Base-by-base conservation (phyloP, 1,139 yeast genomes). In the Hemisphaericaspora lyxosophila region DNA sequence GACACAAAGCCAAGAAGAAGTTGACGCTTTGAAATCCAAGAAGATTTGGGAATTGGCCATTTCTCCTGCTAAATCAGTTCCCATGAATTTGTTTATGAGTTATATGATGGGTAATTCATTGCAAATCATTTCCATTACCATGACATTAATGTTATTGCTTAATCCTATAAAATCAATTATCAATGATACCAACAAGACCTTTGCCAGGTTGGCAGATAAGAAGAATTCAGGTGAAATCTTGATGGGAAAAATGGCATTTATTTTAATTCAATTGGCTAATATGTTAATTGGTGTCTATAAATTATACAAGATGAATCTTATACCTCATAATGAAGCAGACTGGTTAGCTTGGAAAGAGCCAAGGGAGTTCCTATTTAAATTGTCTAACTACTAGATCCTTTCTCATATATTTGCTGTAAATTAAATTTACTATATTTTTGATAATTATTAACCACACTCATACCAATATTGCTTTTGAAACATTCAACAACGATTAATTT, bases 41-140 rank as follows among this genome's bases (percentile, higher is more conserved):
- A 86, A 83, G 55, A 92, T 95, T 0, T 88, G 97, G 96, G 95
- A 87, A 44, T 57, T 85, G 24, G 96, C 97, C 2, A 62, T 77
- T 13, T 81, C 81, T 1, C 97, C 97, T 0, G 88, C 90, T 3
- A 92, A 90, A 56, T 74, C 82, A 17, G 67, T 92, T 20, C 96
- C 97, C 4, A 85, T 89, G 95, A 92, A 88, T 52, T 59, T 85
- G 42, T 67, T 88, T 40, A 88, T 92, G 96, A 81, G 90, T 44
- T 92, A 88, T 60, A 87, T 92, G 89, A 81, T 96, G 2, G 98
- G 98, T 23, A 85, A 85, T 53, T 80, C 95, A 5, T 66, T 92
- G 20, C 97, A 92, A 53, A 75, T 92, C 47, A 89, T 92, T 43
- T 94, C 97, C 4, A 84, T 92, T 40, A 84, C 89, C 63, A 90